phyloP scores from a whole-genome alignment of 116 monocot genomes.

The Phalaenopsis hybrid region DNA sequence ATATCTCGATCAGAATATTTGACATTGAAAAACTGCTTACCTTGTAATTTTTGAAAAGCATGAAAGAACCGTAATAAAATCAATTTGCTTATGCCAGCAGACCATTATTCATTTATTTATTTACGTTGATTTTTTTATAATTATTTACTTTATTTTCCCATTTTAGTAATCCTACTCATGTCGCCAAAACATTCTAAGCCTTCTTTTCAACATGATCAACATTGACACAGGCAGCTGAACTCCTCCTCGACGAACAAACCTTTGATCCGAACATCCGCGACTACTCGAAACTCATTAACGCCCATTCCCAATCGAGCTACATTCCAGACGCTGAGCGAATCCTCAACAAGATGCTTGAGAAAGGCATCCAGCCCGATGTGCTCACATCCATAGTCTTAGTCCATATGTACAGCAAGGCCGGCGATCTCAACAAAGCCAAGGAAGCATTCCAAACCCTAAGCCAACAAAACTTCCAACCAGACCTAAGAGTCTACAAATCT shows the following conservation, averaged over 20 bases:
- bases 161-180: too few relatives aligned
- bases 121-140: too few relatives aligned
- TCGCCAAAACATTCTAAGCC: too few relatives aligned
- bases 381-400: conserved; percentile 46
- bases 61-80: too few relatives aligned
- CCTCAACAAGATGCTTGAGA: conserved; percentile 63
- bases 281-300: conserved; percentile 71
- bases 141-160: too few relatives aligned
- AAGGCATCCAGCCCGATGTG: conserved; percentile 56
- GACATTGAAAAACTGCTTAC: too few relatives aligned
- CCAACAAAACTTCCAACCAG: conserved; percentile 49
- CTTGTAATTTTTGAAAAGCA: too few relatives aligned
- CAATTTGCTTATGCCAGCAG: too few relatives aligned
- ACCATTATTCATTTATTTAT: too few relatives aligned
- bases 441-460: conserved; percentile 52
- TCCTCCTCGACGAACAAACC: conserved; percentile 55
- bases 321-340: conserved; percentile 65
- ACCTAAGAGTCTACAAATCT: conserved; percentile 52
- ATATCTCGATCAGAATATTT: too few relatives aligned
- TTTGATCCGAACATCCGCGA: conserved; percentile 68
- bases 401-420: conserved; percentile 75
- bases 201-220: neutral
- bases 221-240: conserved; percentile 61
- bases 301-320: conserved; percentile 35
- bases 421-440: conserved; percentile 49